Conservation (phyloP, 306 rosid genomes). For the Cucumis hystrix region DNA sequence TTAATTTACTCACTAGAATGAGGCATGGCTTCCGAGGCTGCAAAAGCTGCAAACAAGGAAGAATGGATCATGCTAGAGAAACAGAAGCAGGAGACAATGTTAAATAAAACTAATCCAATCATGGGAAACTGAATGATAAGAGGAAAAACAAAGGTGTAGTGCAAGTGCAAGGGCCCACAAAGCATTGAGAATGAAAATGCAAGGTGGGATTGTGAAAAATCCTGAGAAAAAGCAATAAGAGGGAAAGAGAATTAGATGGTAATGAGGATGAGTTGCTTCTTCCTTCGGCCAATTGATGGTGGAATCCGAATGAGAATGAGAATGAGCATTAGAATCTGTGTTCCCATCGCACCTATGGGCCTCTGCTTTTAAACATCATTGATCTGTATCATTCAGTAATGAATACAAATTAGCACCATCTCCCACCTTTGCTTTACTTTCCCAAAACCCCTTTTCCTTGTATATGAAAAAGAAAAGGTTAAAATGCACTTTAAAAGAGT, state of each 20-base stretch:
- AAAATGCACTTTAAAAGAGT: slow-evolving; percentile 1
- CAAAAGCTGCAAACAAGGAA: background rate
- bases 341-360: background rate
- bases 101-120: slow-evolving; percentile 1
- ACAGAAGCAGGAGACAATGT: background rate
- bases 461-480: background rate
- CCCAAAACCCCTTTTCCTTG: background rate
- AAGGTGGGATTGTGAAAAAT: background rate
- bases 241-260: background rate
- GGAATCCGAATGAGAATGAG: slow-evolving; percentile 4
- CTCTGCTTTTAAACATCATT: slow-evolving; percentile 2
- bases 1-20: background rate
- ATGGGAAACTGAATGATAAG: background rate
- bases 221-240: background rate
- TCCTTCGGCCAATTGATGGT: background rate
- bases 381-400: background rate
- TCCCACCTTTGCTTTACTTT: background rate
- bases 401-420: background rate
- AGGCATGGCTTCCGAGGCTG: background rate
- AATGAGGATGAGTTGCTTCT: background rate
- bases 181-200: slow-evolving; percentile 12
- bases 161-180: slow-evolving; percentile 43
- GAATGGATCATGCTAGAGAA: slow-evolving; percentile 4
- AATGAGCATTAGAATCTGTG: slow-evolving; percentile 10
- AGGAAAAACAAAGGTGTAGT: background rate